phyloP scores from a whole-genome alignment of 805 yeast species.

The Candida montana region DNA sequence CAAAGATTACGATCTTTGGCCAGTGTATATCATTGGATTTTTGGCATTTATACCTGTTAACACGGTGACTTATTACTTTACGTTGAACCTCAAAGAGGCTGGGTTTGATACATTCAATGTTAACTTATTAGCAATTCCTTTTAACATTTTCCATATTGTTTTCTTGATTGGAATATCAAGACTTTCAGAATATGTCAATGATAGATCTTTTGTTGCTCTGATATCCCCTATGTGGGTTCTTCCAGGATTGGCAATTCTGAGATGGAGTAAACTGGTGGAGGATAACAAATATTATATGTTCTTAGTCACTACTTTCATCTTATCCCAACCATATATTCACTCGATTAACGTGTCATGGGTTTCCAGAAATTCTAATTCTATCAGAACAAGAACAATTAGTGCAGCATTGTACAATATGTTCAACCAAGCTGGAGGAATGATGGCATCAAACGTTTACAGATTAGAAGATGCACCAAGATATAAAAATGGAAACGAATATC shows the following conservation, averaged over 20 bases:
- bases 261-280: constrained; percentile 33
- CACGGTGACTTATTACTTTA: constrained; percentile 34
- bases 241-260: constrained; percentile 28
- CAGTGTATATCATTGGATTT: constrained; percentile 46
- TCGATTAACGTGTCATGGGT: constrained; percentile 31
- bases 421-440: constrained; percentile 53
- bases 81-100: constrained; percentile 40
- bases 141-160: constrained; percentile 34
- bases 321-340: constrained; percentile 7
- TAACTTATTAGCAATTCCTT: constrained; percentile 49
- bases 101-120: constrained; percentile 49
- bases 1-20: constrained; percentile 51
- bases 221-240: constrained; percentile 30
- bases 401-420: constrained; percentile 63
- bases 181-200: constrained; percentile 26
- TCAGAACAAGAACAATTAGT: constrained; percentile 55
- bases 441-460: constrained; percentile 52
- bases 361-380: constrained; percentile 57
- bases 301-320: constrained; percentile 15
- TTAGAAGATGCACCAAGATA: constrained; percentile 54
- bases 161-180: constrained; percentile 32
- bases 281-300: constrained; percentile 25
- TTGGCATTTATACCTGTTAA: constrained; percentile 33
- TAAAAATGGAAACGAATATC: constrained; percentile 44
- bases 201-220: constrained; percentile 21